Evolutionary conservation across 2,329 filamentous ascomycete species (phyloP), one percentile per base, ranked within the genome.

Genomic region (Sporothrix sp.): DNA sequence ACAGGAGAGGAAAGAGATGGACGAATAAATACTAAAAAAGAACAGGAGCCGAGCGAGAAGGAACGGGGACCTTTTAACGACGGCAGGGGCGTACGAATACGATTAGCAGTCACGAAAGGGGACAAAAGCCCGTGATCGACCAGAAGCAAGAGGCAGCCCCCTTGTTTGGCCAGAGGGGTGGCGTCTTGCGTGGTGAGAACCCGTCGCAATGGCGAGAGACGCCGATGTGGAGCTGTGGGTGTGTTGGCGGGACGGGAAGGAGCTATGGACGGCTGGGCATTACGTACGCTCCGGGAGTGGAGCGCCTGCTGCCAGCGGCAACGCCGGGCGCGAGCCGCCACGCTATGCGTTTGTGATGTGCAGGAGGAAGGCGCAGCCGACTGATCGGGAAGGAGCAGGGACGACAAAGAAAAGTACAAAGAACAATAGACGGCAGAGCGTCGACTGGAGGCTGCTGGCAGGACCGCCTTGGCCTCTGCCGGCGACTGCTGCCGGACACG

Each of bases 11-110:
- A 14, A 30, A 27, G 21, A 30, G 25, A 39, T 25, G n/a, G 39
- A 23, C 25, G 33, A 49, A 49, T 49, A 49, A 42, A 49, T 49
- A 49, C 46, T 10, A 33, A 21, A 32, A 44, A 5, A 16, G 11
- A 16, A 30, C 18, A 20, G 14, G 27, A 43, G 7, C n/a, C 32
- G 32, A 44, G 28, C 9, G 20, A 23, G 36, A 38, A 27, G 16
- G 27, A 27, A 9, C 27, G 28, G 16, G 23, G 27, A 45, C 7
- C 33, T 30, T 45, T 30, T 45, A 30, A 30, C 28, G 43, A 25
- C 20, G 16, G 30, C 35, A 28, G 25, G 10, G 25, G 25, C 10
- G 25, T 28, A 28, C 25, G 25, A 28, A 10, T 28, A 28, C 10
- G 25, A 10, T 10, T 28, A 10, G 25, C 25, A n/a, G n/a, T n/a